Conservation (phyloP, 495 filamentous ascomycete species). For the Neurospora sp. region DNA sequence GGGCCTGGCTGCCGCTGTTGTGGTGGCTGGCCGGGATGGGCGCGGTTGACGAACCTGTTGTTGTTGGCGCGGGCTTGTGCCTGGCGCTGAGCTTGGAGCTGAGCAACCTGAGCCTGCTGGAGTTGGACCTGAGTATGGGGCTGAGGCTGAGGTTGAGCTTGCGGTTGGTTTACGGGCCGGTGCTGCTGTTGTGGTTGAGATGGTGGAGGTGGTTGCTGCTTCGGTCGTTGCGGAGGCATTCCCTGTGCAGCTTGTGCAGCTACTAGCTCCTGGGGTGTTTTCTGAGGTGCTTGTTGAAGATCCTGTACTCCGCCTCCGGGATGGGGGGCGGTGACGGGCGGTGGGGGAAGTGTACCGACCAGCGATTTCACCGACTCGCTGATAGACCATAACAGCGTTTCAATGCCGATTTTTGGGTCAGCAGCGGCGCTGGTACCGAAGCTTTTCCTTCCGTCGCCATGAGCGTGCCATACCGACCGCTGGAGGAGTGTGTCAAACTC, state of each 20-base stretch:
- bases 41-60: slow-evolving; percentile 1
- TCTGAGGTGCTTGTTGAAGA: not conserved
- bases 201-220: not conserved
- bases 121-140: slow-evolving; percentile 1
- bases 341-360: slow-evolving; percentile 9
- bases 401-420: slow-evolving; percentile 22
- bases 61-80: slow-evolving; percentile 1
- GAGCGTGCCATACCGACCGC: slow-evolving; percentile 24
- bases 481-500: slow-evolving; percentile 32
- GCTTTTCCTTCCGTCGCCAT: slow-evolving; percentile 21
- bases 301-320: not conserved
- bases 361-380: slow-evolving; percentile 22
- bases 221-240: not conserved
- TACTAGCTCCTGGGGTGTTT: not conserved
- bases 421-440: slow-evolving; percentile 26
- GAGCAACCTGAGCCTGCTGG: slow-evolving; percentile 1
- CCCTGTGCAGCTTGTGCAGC: not conserved
- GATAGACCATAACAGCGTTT: slow-evolving; percentile 16
- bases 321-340: not conserved
- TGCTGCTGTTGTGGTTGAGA: not conserved
- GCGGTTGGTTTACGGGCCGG: not conserved
- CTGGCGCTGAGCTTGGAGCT: not conserved
- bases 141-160: not conserved
- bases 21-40: slow-evolving; percentile 1
- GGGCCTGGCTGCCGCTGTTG: slow-evolving; percentile 7